phyloP scores from a whole-genome alignment of 164 flowering plant species.

The Aristolochia californica region DNA sequence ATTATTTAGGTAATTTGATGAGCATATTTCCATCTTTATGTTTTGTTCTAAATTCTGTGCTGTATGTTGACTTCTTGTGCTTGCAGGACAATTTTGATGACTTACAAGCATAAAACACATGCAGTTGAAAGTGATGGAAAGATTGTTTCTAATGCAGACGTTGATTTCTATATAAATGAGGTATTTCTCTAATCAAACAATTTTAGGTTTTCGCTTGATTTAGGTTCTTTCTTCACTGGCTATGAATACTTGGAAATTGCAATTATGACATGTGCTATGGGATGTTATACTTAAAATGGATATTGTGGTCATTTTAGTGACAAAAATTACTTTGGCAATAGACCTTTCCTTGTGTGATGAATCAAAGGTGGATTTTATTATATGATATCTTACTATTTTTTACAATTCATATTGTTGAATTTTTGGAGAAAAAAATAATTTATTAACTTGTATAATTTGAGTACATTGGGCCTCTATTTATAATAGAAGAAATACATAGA shows the following conservation, averaged over 20 bases:
- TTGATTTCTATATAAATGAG: constrained; percentile 81
- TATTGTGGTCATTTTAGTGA: neutral
- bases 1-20: neutral
- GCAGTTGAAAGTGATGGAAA: constrained; percentile 71
- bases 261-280: neutral
- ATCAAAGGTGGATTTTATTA: too few species aligned
- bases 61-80: constrained; percentile 3
- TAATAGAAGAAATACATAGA: too few species aligned
- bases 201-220: neutral
- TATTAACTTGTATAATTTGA: too few species aligned
- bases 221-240: too few species aligned
- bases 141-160: constrained; percentile 73
- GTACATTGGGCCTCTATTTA: too few species aligned
- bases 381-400: too few species aligned
- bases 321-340: neutral
- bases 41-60: neutral
- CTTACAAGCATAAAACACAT: constrained; percentile 96
- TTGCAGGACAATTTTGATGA: constrained; percentile 88
- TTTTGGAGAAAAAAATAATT: too few species aligned
- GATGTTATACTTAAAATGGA: too few species aligned
- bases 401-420: too few species aligned
- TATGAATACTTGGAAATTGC: neutral
- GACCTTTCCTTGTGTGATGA: neutral
- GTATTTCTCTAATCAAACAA: constrained; percentile 29
- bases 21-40: neutral